These are phyloP conservation scores for Odonthalia washingtoniensis DNA, from an alignment of 31 red algal genomes.

Conservation along the genomic window DNA sequence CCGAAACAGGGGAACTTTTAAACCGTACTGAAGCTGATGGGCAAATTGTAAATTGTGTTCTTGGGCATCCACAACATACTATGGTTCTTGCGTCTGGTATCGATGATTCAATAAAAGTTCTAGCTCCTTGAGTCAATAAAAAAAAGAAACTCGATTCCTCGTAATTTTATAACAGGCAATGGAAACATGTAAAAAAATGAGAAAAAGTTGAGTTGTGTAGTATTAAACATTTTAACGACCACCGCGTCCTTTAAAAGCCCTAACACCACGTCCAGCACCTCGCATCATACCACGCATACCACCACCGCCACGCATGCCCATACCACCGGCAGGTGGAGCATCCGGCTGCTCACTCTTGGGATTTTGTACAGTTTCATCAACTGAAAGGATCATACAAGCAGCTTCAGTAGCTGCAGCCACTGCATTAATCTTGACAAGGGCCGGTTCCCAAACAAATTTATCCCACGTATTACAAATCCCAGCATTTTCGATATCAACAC, in stretches of 20 bases:
- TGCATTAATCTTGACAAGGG: slow-evolving; percentile 93
- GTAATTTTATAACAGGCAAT: no score
- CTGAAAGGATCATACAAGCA: slow-evolving; percentile 93
- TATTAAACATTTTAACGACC: slow-evolving; percentile 50
- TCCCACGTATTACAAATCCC: slow-evolving; percentile 96
- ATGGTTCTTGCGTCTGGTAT: slow-evolving; percentile 68
- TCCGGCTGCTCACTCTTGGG: slow-evolving; percentile 79
- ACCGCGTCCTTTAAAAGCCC: slow-evolving; percentile 75
- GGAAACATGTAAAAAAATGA: background rate
- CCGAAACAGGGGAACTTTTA: slow-evolving; percentile 59
- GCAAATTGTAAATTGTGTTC: slow-evolving; percentile 77
- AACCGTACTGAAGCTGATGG: slow-evolving; percentile 55
- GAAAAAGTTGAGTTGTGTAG: background rate
- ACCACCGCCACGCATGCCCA: slow-evolving; percentile 38
- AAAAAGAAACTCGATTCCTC: no score
- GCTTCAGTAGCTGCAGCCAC: slow-evolving; percentile 97
- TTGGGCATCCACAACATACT: slow-evolving; percentile 53
- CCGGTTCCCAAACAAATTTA: slow-evolving; percentile 96
- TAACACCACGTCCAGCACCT: slow-evolving; percentile 72
- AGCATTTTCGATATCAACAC: slow-evolving; percentile 90
- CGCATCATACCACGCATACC: slow-evolving; percentile 83
- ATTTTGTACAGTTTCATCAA: slow-evolving; percentile 98
- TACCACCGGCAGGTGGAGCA: slow-evolving; percentile 30
- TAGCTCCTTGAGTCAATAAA: slow-evolving; percentile 43
- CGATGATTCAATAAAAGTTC: slow-evolving; percentile 65